Base-by-base conservation (phyloP, 345 rosid species). In the Murraya paniculata region DNA sequence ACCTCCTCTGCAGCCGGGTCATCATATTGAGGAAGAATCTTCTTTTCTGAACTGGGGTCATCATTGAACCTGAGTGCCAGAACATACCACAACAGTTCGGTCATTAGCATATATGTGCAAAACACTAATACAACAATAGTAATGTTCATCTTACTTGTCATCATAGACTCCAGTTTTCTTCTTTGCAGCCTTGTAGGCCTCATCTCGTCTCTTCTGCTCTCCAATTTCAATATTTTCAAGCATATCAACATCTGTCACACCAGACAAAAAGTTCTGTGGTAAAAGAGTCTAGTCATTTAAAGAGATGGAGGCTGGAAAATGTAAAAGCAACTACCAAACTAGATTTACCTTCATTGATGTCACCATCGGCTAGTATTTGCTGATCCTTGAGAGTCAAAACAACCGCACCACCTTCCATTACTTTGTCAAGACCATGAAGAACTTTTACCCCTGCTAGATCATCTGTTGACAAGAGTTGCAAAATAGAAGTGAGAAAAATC, bases 181-280 rank as follows among this genome's bases (percentile, higher is more conserved):
- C 88, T 92, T 96, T 48, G 98, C 93, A 82, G 95, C 97, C 81
- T 91, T 89, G 77, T 96, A 96, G 80, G 98, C 95, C 38, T 92
- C 97, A 50, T 88, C 84, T 10, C 99, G 94, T 22, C 88, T 91
- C 87, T 92, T 96, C 80, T 96, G 99, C 87, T 94, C 97, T 69
- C 99, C 99, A 82, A 96, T 91, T 88, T 96, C 99, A 83, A 89
- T 90, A 84, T 96, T 96, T 90, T 96, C 99, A 68, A 96, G 97
- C 99, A 94, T 89, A 87, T 96, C 99, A 68, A 88, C 79, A 80
- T 91, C 98, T 94, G 98, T 79, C 76, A 84, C 68, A 83, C 76
- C 65, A 85, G 73, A 86, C 74, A 84, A 78, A 82, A 79, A 81
- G 45, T 80, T 82, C 78, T 35, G 88, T 84, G 70, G 87, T 71